Percentiles rank a stretch among this genome's conserved stretches.
Evolutionary conservation across 108 stramenopile genomes (phyloP).

Genomic region (Fistulifera pelliculosa): DNA sequence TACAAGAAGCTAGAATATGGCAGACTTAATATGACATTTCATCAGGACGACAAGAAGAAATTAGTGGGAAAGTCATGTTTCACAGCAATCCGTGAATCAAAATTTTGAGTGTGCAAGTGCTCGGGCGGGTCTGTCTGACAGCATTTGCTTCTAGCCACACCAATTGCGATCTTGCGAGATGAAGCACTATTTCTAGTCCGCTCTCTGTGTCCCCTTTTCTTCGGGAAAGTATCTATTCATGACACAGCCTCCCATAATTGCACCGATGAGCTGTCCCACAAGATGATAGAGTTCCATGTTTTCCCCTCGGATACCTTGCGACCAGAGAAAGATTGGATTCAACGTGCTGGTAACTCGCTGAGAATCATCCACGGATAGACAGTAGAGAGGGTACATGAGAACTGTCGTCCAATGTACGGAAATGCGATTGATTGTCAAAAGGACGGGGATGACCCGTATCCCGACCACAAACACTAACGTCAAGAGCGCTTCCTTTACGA

Average conservation of each 20-base stretch:
- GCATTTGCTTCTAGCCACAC: too few relatives aligned
- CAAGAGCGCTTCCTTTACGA: constrained; percentile 3
- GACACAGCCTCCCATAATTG: too few relatives aligned
- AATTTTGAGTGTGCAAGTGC: too few relatives aligned
- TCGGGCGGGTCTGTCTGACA: too few relatives aligned
- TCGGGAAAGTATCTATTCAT: too few relatives aligned
- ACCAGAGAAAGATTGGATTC: too few relatives aligned
- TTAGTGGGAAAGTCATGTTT: constrained; percentile 1
- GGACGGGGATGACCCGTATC: constrained; percentile 4
- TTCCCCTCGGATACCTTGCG: too few relatives aligned
- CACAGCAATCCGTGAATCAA: neutral
- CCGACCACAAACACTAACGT: constrained; percentile 4
- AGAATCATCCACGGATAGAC: neutral
- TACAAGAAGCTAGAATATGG: constrained; percentile 13
- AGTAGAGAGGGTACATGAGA: constrained; percentile 11
- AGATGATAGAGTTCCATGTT: too few relatives aligned
- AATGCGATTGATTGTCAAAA: constrained; percentile 2
- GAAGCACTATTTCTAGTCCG: too few relatives aligned
- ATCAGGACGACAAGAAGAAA: constrained; percentile 7
- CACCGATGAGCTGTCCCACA: too few relatives aligned
- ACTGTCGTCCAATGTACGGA: neutral
- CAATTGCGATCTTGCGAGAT: too few relatives aligned
- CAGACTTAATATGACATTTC: constrained; percentile 21
- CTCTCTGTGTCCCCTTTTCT: too few relatives aligned
- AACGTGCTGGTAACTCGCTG: neutral